Conservation (phyloP, 768 basidiomycete species). For the Hygrocybe coccinea region DNA sequence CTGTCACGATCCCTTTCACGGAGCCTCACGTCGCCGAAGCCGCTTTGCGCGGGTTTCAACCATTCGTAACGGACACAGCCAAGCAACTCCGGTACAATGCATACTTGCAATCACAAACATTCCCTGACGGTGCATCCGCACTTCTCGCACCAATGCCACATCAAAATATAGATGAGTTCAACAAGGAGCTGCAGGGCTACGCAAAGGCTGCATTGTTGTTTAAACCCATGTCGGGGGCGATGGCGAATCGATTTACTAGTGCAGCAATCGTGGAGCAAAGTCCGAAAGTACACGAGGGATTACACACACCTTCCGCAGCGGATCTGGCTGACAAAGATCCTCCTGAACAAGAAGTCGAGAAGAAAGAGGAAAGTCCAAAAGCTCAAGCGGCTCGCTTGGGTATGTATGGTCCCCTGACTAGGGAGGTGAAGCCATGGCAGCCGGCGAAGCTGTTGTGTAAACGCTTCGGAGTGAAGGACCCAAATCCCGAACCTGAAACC, state of each 20-base stretch:
- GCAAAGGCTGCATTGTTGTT: slow-evolving; percentile 84
- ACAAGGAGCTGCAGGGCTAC: slow-evolving; percentile 81
- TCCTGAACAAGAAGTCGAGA: slow-evolving; percentile 35
- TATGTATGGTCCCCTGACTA: slow-evolving; percentile 86
- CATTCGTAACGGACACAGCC: slow-evolving; percentile 67
- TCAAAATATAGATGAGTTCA: slow-evolving; percentile 64
- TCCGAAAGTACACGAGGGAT: slow-evolving; percentile 58
- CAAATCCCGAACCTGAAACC: slow-evolving; percentile 51
- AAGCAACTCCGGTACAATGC: slow-evolving; percentile 84
- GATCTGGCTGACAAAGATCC: slow-evolving; percentile 39
- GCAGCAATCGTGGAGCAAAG: slow-evolving; percentile 67
- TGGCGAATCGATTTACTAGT: slow-evolving; percentile 91
- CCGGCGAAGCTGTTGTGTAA: slow-evolving; percentile 87
- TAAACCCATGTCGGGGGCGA: slow-evolving; percentile 86
- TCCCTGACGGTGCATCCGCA: slow-evolving; percentile 38
- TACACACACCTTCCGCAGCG: slow-evolving; percentile 53
- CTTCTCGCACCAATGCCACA: slow-evolving; percentile 50
- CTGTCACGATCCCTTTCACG: slow-evolving; percentile 50
- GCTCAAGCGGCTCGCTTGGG: slow-evolving; percentile 78
- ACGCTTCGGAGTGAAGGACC: slow-evolving; percentile 88
- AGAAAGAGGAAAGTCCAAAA: slow-evolving; percentile 64
- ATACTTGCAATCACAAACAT: slow-evolving; percentile 73
- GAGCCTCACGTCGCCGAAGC: slow-evolving; percentile 81
- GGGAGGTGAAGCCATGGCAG: slow-evolving; percentile 69
- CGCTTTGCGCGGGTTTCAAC: slow-evolving; percentile 85